Evolutionary conservation across 1,139 yeast genomes (phyloP).

Genomic region (Wickerhamomyces sp.): DNA sequence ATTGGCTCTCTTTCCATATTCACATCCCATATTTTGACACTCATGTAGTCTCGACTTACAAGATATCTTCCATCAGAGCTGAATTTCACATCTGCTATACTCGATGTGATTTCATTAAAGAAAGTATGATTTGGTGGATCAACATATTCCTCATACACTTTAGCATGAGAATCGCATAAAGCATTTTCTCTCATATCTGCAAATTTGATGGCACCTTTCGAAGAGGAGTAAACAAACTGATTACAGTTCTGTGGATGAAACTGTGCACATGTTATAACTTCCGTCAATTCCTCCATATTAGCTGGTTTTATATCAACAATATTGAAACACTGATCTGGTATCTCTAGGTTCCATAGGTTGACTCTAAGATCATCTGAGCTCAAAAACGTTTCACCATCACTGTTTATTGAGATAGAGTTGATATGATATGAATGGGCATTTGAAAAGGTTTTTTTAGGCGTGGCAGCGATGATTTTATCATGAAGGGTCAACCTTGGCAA

Average conservation of each 20-base stretch:
- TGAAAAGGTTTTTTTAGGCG: slow-evolving; percentile 86
- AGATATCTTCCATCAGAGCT: slow-evolving; percentile 91
- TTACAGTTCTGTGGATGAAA: slow-evolving; percentile 94
- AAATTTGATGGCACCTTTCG: slow-evolving; percentile 92
- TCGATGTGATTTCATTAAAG: slow-evolving; percentile 94
- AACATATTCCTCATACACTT: slow-evolving; percentile 85
- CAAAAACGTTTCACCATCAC: slow-evolving; percentile 94
- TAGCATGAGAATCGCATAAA: slow-evolving; percentile 86
- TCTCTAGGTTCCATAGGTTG: slow-evolving; percentile 92
- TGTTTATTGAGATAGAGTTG: slow-evolving; percentile 89
- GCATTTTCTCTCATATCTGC: slow-evolving; percentile 98
- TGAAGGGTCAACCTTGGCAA: slow-evolving; percentile 87
- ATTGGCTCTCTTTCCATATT: slow-evolving; percentile 95
- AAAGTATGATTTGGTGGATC: slow-evolving; percentile 93
- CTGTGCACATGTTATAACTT: slow-evolving; percentile 96
- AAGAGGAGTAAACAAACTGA: slow-evolving; percentile 92
- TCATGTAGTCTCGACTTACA: slow-evolving; percentile 94
- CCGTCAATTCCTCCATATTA: slow-evolving; percentile 98
- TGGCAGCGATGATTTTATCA: slow-evolving; percentile 92
- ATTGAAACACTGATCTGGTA: slow-evolving; percentile 93
- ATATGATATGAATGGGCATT: slow-evolving; percentile 99
- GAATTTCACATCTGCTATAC: slow-evolving; percentile 91
- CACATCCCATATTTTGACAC: slow-evolving; percentile 97
- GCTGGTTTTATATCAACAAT: slow-evolving; percentile 98
- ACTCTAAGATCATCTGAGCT: slow-evolving; percentile 93